phyloP scores from a whole-genome alignment of 257 asterid genomes.

The Gentiana dahurica region DNA sequence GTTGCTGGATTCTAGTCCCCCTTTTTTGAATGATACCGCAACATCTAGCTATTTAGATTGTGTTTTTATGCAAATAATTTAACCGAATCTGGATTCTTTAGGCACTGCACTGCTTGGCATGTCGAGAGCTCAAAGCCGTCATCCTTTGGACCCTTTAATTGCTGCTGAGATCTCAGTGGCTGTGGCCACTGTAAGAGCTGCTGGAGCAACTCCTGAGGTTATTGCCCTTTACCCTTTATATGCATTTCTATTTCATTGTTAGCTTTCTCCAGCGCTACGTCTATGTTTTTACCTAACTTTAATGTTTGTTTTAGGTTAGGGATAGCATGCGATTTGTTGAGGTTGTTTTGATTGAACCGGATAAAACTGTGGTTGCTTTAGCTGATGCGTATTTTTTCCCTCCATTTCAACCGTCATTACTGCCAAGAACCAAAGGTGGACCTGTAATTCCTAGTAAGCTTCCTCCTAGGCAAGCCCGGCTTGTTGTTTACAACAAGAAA shows the following conservation, averaged over 20 bases:
- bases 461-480: conserved; percentile 90
- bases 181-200: conserved; percentile 90
- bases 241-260: conserved; percentile 1
- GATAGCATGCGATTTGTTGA: conserved; percentile 94
- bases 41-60: too few relatives aligned
- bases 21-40: too few relatives aligned
- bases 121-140: conserved; percentile 70
- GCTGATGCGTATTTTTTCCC: conserved; percentile 99
- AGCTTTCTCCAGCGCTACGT: not conserved
- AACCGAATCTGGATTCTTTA: not conserved
- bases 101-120: conserved; percentile 42
- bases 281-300: not conserved
- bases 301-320: conserved; percentile 50
- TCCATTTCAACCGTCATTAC: conserved; percentile 86
- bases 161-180: conserved; percentile 89
- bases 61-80: too few relatives aligned
- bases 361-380: conserved; percentile 71
- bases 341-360: conserved; percentile 90
- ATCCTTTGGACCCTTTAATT: conserved; percentile 92
- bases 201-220: conserved; percentile 99
- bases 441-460: conserved; percentile 73
- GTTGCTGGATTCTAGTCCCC: too few relatives aligned
- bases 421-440: conserved; percentile 79
- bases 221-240: not conserved
- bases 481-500: conserved; percentile 75